A percentile compares a stretch with the other conserved stretches of the same genome.
These are phyloP conservation scores for Blastomyces gilchristii DNA, from an alignment of 2,329 filamentous ascomycete species.

Conservation along the genomic window DNA sequence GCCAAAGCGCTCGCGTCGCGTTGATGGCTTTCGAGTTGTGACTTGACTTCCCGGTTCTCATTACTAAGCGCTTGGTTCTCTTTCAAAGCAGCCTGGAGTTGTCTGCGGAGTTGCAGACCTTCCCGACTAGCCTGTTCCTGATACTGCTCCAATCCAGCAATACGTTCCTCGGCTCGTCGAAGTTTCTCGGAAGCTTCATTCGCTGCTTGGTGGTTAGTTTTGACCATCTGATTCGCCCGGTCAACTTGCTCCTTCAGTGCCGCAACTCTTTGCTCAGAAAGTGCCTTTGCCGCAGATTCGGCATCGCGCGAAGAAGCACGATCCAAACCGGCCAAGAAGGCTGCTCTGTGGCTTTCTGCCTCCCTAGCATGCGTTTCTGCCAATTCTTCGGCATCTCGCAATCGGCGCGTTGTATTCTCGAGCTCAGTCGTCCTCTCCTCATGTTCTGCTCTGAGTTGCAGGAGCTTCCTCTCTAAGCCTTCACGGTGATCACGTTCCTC, in stretches of 20 bases:
- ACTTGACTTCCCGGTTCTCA: conserved; percentile 69
- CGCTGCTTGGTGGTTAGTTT: conserved; percentile 80
- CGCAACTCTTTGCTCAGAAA: conserved; percentile 50
- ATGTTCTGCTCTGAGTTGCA: conserved; percentile 68
- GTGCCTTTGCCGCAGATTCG: conserved; percentile 34
- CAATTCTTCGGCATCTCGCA: conserved; percentile 79
- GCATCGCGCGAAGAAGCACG: conserved; percentile 48
- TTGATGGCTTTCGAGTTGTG: conserved; percentile 73
- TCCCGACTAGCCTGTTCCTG: conserved; percentile 95
- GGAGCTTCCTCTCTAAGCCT: conserved; percentile 63
- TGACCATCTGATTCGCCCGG: conserved; percentile 66
- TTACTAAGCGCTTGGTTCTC: conserved; percentile 75
- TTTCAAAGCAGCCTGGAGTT: conserved; percentile 72
- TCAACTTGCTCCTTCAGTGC: conserved; percentile 73
- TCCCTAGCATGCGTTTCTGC: conserved; percentile 80
- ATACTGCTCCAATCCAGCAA: conserved; percentile 90
- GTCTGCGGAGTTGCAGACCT: conserved; percentile 76
- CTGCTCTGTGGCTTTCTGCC: conserved; percentile 72
- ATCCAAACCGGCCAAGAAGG: conserved; percentile 71
- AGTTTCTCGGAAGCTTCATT: conserved; percentile 80
- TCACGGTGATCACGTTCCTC: conserved; percentile 73
- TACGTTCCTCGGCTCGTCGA: conserved; percentile 86
- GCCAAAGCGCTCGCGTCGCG: conserved; percentile 88
- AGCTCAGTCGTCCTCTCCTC: conserved; percentile 71
- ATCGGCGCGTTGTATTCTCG: conserved; percentile 58